Conservation (phyloP, 2,329 filamentous ascomycete genomes). For the Dendrostoma leiphaemia region DNA sequence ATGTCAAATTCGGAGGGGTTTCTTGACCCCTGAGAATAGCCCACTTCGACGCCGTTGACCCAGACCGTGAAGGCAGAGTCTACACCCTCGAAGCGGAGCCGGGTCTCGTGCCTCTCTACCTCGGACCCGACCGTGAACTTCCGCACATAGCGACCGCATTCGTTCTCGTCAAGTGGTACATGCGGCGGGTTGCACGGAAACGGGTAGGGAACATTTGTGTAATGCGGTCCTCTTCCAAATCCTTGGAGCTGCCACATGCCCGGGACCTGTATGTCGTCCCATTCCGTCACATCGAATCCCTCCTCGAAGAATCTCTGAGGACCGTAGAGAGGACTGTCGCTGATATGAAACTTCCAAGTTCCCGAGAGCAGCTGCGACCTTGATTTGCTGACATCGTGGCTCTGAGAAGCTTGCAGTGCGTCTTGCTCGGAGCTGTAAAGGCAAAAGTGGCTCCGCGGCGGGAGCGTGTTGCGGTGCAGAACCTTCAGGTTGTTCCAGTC, state of each 20-base stretch:
- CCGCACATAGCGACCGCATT: conserved; percentile 60
- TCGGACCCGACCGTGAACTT: conserved; percentile 50
- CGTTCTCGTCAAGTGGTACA: conserved; percentile 62
- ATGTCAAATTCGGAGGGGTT: conserved; percentile 75
- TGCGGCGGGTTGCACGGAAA: conserved; percentile 67
- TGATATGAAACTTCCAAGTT: conserved; percentile 52
- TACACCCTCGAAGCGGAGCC: conserved; percentile 73
- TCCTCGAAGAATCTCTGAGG: conserved; percentile 38
- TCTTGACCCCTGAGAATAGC: conserved; percentile 70
- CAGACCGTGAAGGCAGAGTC: conserved; percentile 71
- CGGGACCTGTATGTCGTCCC: conserved; percentile 54
- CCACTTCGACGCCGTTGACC: conserved; percentile 65
- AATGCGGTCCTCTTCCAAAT: conserved; percentile 62
- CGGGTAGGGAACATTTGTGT: conserved; percentile 68
- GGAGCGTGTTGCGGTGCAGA: conserved; percentile 58
- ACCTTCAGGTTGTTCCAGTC: conserved; percentile 63
- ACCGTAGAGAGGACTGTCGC: conserved; percentile 43
- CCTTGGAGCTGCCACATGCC: conserved; percentile 72
- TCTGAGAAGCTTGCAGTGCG: conserved; percentile 44
- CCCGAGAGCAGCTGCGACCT: conserved; percentile 48
- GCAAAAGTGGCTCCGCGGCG: conserved; percentile 56
- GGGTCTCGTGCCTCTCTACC: conserved; percentile 52
- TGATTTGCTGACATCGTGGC: conserved; percentile 34
- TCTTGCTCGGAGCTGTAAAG: conserved; percentile 40
- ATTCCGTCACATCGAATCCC: conserved; percentile 33